Evolutionary conservation across 2,329 filamentous ascomycete genomes (phyloP).

Genomic region (Apiospora hydei): DNA sequence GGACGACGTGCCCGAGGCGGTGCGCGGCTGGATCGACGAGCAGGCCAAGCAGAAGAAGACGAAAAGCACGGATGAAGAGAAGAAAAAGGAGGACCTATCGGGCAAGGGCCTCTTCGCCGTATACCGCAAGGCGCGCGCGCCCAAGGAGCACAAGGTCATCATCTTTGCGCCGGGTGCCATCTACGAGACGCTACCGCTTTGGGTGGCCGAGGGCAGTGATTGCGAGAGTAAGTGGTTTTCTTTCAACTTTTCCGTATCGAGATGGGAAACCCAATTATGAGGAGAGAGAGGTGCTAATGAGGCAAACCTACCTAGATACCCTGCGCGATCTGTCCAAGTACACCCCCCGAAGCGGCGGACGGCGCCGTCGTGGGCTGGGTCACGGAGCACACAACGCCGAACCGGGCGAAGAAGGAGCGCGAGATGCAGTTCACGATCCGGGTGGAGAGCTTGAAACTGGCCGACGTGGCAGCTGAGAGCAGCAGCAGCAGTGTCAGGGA

Average conservation of each 20-base stretch:
- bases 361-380: slow-evolving; percentile 42
- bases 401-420: slow-evolving; percentile 32
- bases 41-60: slow-evolving; percentile 46
- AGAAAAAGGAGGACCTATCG: slow-evolving; percentile 33
- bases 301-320: neutral
- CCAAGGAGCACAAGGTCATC: slow-evolving; percentile 41
- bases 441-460: slow-evolving; percentile 20
- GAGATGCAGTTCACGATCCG: slow-evolving; percentile 46
- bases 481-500: slow-evolving; percentile 2
- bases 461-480: slow-evolving; percentile 27
- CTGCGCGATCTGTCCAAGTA: slow-evolving; percentile 39
- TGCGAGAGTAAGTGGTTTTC: slow-evolving; percentile 49
- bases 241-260: neutral
- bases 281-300: neutral
- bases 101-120: slow-evolving; percentile 23
- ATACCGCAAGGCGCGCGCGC: slow-evolving; percentile 32
- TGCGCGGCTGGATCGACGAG: slow-evolving; percentile 56
- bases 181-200: slow-evolving; percentile 57
- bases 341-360: slow-evolving; percentile 34
- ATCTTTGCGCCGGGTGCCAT: slow-evolving; percentile 61
- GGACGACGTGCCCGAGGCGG: slow-evolving; percentile 49
- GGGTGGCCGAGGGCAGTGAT: slow-evolving; percentile 51
- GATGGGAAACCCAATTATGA: accelerated
- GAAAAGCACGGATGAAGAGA: slow-evolving; percentile 33
- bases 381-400: slow-evolving; percentile 40